Percentiles rank a stretch among this genome's conserved stretches.
These are phyloP conservation scores for Aspergillus indologenus DNA, from an alignment of 495 filamentous ascomycete genomes.

Conservation along the genomic window DNA sequence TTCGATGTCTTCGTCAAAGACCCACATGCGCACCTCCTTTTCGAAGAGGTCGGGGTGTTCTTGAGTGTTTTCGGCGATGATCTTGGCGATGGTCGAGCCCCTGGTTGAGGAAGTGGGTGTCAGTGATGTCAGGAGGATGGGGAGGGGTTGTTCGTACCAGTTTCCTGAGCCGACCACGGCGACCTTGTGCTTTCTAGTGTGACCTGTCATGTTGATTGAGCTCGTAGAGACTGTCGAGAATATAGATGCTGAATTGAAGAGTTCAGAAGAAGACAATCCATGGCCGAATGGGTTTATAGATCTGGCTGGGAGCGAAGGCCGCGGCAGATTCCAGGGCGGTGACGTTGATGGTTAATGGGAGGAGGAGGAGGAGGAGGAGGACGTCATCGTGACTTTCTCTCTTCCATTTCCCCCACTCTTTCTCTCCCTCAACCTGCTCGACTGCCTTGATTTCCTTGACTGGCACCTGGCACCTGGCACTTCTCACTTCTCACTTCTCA, in stretches of 20 bases:
- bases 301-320: background rate
- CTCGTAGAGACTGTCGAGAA: background rate
- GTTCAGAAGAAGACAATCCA: background rate
- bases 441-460: background rate
- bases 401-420: background rate
- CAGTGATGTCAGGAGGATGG: background rate
- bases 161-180: constrained; percentile 85
- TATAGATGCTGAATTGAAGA: background rate
- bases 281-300: background rate
- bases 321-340: background rate
- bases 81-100: constrained; percentile 89
- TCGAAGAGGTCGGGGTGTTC: constrained; percentile 72
- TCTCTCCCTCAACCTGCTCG: background rate
- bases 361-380: too few species aligned
- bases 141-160: constrained; percentile 53
- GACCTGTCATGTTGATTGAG: background rate
- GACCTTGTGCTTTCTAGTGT: constrained; percentile 68
- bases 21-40: constrained; percentile 83
- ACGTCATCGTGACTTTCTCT: constrained; percentile 1
- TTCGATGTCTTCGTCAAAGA: constrained; percentile 73
- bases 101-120: constrained; percentile 29
- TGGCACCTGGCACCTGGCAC: too few species aligned
- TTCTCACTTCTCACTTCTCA: too few species aligned
- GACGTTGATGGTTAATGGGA: constrained; percentile 3
- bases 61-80: constrained; percentile 77